Evolutionary conservation across 1,284 basidiomycete genomes (phyloP).

Genomic region (Tilletia horrida): DNA sequence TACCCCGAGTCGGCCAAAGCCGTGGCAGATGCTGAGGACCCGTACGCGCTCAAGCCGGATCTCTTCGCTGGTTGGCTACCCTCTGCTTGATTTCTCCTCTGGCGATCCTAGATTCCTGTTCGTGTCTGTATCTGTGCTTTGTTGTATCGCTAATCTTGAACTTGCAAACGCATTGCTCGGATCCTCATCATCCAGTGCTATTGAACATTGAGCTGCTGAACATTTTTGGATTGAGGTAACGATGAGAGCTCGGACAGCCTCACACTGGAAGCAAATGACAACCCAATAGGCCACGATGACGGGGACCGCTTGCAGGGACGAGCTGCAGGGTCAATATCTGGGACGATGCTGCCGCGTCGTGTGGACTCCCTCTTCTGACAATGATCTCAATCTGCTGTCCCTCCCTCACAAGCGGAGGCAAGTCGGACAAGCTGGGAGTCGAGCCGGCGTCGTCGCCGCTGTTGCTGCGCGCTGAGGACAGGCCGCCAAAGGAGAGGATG

Average conservation of each 20-base stretch:
- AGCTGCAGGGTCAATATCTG: not conserved
- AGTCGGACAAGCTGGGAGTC: not conserved
- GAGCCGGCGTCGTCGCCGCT: not conserved
- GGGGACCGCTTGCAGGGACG: not conserved
- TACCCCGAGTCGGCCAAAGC: slow-evolving; percentile 28
- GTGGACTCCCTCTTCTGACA: not conserved
- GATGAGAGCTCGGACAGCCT: not conserved
- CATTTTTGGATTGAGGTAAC: no score
- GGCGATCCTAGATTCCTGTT: not conserved
- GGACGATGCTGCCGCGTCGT: not conserved
- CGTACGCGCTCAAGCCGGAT: slow-evolving; percentile 7
- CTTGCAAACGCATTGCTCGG: no score
- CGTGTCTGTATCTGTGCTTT: not conserved
- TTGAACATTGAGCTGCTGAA: no score
- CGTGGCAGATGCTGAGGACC: slow-evolving; percentile 15
- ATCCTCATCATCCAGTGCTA: no score
- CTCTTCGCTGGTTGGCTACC: slow-evolving; percentile 8
- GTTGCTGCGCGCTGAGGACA: slow-evolving; percentile 16
- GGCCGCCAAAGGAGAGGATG: slow-evolving; percentile 27
- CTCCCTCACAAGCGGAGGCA: slow-evolving; percentile 4
- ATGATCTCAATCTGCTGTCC: slow-evolving; percentile 1
- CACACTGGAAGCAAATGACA: slow-evolving; percentile 10
- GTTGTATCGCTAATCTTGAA: not conserved
- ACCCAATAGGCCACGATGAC: not conserved
- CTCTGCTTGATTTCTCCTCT: not conserved